Evolutionary conservation across 495 filamentous ascomycete species (phyloP).

Genomic region (Penicillium canescens): DNA sequence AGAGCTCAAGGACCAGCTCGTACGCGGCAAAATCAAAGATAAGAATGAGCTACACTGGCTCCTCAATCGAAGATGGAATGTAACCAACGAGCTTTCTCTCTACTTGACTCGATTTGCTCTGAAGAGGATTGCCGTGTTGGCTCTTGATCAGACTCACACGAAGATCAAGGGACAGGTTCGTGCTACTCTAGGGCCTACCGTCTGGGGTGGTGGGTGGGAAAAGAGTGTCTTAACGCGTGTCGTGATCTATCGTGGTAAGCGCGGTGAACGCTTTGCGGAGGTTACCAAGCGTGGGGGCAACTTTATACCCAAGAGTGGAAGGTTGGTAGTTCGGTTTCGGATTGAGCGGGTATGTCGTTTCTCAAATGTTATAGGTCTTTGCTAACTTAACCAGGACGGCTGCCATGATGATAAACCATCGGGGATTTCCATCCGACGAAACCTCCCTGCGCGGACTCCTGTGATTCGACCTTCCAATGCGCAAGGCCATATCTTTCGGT

Average conservation of each 20-base stretch:
- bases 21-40: constrained; percentile 25
- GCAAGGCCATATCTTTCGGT: no score
- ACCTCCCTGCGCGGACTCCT: no score
- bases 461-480: no score
- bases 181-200: constrained; percentile 69
- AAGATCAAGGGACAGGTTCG: constrained; percentile 55
- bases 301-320: constrained; percentile 27
- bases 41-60: constrained; percentile 55
- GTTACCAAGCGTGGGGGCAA: constrained; percentile 46
- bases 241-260: constrained; percentile 68
- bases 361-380: not conserved
- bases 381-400: constrained; percentile 27
- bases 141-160: constrained; percentile 72
- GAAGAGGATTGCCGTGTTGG: constrained; percentile 64
- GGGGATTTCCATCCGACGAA: no score
- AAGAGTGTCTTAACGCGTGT: constrained; percentile 63
- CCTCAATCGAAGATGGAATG: constrained; percentile 60
- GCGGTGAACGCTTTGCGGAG: constrained; percentile 39
- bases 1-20: constrained; percentile 37
- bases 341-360: constrained; percentile 38
- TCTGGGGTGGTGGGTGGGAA: constrained; percentile 72
- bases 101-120: constrained; percentile 67
- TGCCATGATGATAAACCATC: constrained; percentile 16
- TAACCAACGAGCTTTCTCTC: constrained; percentile 56
- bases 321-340: constrained; percentile 38